phyloP scores from a whole-genome alignment of 768 basidiomycete species.

The Lactifluus pinguis region DNA sequence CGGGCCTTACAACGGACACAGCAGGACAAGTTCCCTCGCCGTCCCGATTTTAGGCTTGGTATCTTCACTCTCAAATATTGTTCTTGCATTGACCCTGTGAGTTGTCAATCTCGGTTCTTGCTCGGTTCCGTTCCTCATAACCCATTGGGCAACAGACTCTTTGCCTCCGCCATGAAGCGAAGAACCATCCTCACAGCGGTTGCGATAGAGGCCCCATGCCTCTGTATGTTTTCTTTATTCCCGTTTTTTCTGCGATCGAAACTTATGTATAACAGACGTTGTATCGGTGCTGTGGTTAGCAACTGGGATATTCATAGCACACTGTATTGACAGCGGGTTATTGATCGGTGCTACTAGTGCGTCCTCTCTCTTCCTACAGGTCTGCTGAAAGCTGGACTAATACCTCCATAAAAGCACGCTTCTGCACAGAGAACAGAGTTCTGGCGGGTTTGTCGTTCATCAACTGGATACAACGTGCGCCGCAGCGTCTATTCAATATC shows the following conservation, averaged over 20 bases:
- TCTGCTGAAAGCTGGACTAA: not conserved
- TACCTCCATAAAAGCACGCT: not conserved
- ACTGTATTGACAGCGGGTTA: not conserved
- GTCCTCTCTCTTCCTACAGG: not conserved
- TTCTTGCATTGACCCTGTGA: not conserved
- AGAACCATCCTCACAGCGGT: conserved; percentile 3
- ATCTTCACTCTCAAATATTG: not conserved
- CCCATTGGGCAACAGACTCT: not conserved
- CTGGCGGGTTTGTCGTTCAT: conserved; percentile 7
- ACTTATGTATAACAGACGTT: not conserved
- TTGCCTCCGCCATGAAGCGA: not conserved
- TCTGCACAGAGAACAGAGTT: not conserved
- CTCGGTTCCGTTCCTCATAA: not conserved
- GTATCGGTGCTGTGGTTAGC: conserved; percentile 7
- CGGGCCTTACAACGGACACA: not conserved
- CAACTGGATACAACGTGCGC: conserved; percentile 15
- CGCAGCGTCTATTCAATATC: not conserved
- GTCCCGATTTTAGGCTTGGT: not conserved
- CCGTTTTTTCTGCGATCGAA: not conserved
- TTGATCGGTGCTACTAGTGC: not conserved
- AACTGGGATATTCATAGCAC: conserved; percentile 1
- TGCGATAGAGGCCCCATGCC: conserved; percentile 8
- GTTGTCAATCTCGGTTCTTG: not conserved
- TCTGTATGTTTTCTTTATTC: conserved; percentile 1
- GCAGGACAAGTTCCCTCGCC: not conserved